Conservation (phyloP, 2,329 filamentous ascomycete genomes). For the Colletotrichum spinosum region DNA sequence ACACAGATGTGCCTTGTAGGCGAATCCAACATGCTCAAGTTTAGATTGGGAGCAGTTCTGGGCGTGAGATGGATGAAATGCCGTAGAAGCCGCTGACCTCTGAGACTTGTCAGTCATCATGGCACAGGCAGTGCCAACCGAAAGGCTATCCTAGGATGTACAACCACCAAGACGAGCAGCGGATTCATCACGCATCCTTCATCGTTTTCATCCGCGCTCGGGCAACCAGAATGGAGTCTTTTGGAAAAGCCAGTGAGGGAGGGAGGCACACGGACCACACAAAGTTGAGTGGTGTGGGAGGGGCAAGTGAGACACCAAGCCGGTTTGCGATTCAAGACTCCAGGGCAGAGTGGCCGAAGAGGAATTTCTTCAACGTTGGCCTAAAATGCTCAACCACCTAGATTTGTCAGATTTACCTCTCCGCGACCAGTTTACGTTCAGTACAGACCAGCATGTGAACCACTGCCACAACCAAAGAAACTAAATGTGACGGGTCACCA, state of each 20-base stretch:
- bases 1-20: too few species aligned
- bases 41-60: conserved; percentile 4
- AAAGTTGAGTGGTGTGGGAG: conserved; percentile 17
- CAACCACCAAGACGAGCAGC: conserved; percentile 10
- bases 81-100: not conserved
- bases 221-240: conserved; percentile 20
- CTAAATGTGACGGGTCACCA: conserved; percentile 13
- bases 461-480: not conserved
- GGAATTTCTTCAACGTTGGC: conserved; percentile 28
- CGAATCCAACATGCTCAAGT: too few species aligned
- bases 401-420: conserved; percentile 14
- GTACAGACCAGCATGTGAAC: conserved; percentile 4
- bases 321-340: conserved; percentile 36
- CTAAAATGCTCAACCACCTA: too few species aligned
- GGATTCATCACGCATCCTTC: conserved; percentile 14
- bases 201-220: conserved; percentile 17
- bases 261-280: conserved; percentile 18
- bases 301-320: conserved; percentile 37
- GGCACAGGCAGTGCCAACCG: conserved; percentile 25
- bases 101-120: conserved; percentile 17
- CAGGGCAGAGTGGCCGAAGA: conserved; percentile 18
- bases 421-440: conserved; percentile 13
- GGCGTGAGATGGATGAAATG: conserved; percentile 2
- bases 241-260: conserved; percentile 12
- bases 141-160: conserved; percentile 18